Evolutionary conservation across 805 yeast species (phyloP), one percentile per base, ranked within the genome.

Genomic region (Torulaspora delbrueckii): DNA sequence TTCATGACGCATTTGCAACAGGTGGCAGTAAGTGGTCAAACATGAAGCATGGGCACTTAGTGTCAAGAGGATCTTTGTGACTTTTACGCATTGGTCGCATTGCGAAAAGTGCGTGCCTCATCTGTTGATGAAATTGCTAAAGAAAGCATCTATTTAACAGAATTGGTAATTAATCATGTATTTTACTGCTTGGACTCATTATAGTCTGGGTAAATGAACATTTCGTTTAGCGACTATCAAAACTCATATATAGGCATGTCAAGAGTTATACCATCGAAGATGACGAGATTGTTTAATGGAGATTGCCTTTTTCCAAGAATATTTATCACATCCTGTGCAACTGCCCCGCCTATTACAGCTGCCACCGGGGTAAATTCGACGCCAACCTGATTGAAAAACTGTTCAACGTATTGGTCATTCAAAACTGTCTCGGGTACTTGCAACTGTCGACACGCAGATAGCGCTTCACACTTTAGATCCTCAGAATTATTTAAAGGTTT

Each of bases 1-100:
- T 93, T 93, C 70, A 91, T 93, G 95, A 77, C 84, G 41, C 98
- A 93, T 68, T 78, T 93, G 62, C 95, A 90, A 66, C 87, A 87
- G 68, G 80, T 90, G 54, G 95, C 91, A 43, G 97, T 91, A 35
- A 67, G 70, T 46, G 76, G 75, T 39, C 68, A 63, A 50, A 57
- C 63, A 34, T 64, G 55, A 56, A 22, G 35, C 33, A 13, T 24
- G 13, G 30, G 33, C 34, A 35, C 31, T 14, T 9, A 10, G 18
- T 19, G 12, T 32, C 30, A 23, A 34, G 19, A 24, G 28, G 16
- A 13, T 28, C 12, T 27, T 28, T 39, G 32, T 23, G 35, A 28
- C 24, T 26, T 26, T 34, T 31, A 37, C 24, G 36, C 37, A 28
- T 37, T 35, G 7, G 9, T 26, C 33, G 35, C 38, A 22, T 26